These are phyloP conservation scores for Aureobasidium sp. DNA, from an alignment of 2,329 filamentous ascomycete genomes.

Conservation along the genomic window DNA sequence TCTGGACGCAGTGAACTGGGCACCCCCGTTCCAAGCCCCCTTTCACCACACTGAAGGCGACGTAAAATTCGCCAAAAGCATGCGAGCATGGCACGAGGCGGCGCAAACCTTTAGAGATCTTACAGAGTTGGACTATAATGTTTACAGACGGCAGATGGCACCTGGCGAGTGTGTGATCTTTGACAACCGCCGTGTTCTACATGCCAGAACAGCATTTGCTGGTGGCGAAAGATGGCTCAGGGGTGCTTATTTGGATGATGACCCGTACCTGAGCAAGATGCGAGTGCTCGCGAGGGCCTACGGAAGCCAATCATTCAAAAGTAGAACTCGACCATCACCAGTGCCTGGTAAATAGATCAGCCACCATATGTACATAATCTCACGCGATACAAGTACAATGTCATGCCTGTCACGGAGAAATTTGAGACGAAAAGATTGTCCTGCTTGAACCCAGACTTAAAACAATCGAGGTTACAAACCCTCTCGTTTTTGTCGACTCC, in stretches of 20 bases:
- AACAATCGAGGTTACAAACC: no score
- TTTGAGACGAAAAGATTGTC: no score
- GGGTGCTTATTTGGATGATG: conserved; percentile 70
- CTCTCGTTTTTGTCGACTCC: no score
- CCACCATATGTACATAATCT: neutral
- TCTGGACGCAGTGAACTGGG: conserved; percentile 26
- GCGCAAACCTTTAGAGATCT: conserved; percentile 48
- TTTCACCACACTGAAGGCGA: conserved; percentile 13
- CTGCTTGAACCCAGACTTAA: no score
- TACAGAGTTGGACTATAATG: conserved; percentile 48
- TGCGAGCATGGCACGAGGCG: conserved; percentile 39
- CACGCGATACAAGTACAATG: no score
- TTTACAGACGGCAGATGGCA: conserved; percentile 64
- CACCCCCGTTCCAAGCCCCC: conserved; percentile 29
- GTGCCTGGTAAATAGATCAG: neutral
- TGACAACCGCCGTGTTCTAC: conserved; percentile 76
- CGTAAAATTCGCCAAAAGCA: neutral
- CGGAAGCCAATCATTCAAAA: neutral
- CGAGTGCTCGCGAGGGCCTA: conserved; percentile 8
- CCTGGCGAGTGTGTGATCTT: conserved; percentile 91
- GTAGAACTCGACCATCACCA: no score
- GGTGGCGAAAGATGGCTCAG: conserved; percentile 65
- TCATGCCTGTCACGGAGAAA: no score
- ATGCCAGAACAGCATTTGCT: conserved; percentile 73
- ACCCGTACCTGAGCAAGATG: conserved; percentile 44